phyloP scores from a whole-genome alignment of 768 basidiomycete genomes.

The Suillus clintonianus region DNA sequence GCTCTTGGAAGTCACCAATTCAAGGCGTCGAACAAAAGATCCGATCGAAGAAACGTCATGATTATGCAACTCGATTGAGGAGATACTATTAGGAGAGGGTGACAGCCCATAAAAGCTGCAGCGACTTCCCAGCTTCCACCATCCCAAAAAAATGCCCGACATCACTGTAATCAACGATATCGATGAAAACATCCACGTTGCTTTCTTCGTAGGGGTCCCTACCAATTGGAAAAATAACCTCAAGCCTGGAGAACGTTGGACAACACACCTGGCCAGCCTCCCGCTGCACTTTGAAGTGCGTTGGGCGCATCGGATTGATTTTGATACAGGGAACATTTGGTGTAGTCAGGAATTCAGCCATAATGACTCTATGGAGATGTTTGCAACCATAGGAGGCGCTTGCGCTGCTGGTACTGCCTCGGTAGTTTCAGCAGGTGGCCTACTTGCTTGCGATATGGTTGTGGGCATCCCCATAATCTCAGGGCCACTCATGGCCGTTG shows the following conservation, averaged over 20 bases:
- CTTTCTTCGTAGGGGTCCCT: constrained; percentile 17
- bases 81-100: no score
- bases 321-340: constrained; percentile 8
- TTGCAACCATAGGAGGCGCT: no score
- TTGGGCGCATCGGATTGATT: constrained; percentile 18
- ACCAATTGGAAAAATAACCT: constrained; percentile 18
- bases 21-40: no score
- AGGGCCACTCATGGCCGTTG: constrained; percentile 11
- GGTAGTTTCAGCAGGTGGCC: constrained; percentile 10
- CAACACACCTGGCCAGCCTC: constrained; percentile 7
- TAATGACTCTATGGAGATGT: constrained; percentile 20
- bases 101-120: no score
- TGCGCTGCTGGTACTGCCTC: no score
- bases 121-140: no score
- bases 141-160: constrained; percentile 13
- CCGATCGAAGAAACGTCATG: no score
- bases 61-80: no score
- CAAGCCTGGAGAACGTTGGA: constrained; percentile 19
- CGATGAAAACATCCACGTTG: constrained; percentile 20
- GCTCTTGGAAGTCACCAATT: no score
- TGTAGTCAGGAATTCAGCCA: constrained; percentile 15
- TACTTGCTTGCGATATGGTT: constrained; percentile 4
- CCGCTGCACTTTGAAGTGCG: constrained; percentile 15
- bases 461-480: not conserved
- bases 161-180: constrained; percentile 20